Conservation (phyloP, 345 rosid species). For the Heritiera fomes region DNA sequence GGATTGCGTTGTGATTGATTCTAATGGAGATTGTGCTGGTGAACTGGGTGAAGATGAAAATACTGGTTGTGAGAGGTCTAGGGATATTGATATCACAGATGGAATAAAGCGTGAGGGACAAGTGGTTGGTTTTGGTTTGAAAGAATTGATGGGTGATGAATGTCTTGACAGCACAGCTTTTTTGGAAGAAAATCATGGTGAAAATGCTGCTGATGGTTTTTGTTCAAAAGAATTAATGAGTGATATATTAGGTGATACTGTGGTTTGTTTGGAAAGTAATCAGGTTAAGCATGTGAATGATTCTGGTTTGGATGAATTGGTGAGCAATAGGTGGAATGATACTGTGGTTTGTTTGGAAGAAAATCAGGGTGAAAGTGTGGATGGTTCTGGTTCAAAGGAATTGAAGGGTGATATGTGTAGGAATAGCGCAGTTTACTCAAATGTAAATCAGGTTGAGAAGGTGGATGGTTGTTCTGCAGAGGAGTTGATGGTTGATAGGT, state of each 20-base stretch:
- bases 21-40: conserved; percentile 27
- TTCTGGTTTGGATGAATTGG: conserved; percentile 9
- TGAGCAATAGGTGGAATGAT: background rate
- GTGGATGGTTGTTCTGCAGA: background rate
- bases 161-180: background rate
- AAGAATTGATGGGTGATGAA: conserved; percentile 16
- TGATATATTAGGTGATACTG: conserved; percentile 1
- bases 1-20: conserved; percentile 28
- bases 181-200: background rate
- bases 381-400: background rate
- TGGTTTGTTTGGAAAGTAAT: conserved; percentile 3
- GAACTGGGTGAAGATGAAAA: conserved; percentile 29
- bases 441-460: conserved; percentile 12
- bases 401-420: conserved; percentile 7
- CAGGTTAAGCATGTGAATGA: conserved; percentile 16
- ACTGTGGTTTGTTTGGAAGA: background rate
- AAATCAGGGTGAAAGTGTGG: background rate
- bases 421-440: background rate
- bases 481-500: background rate
- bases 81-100: conserved; percentile 15
- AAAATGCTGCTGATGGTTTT: conserved; percentile 1
- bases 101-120: conserved; percentile 10
- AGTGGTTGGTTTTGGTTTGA: conserved; percentile 5
- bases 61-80: conserved; percentile 23
- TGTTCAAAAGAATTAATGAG: conserved; percentile 9